These are phyloP conservation scores for Karstenula rhodostoma DNA, from an alignment of 2,329 filamentous ascomycete species.

Conservation along the genomic window DNA sequence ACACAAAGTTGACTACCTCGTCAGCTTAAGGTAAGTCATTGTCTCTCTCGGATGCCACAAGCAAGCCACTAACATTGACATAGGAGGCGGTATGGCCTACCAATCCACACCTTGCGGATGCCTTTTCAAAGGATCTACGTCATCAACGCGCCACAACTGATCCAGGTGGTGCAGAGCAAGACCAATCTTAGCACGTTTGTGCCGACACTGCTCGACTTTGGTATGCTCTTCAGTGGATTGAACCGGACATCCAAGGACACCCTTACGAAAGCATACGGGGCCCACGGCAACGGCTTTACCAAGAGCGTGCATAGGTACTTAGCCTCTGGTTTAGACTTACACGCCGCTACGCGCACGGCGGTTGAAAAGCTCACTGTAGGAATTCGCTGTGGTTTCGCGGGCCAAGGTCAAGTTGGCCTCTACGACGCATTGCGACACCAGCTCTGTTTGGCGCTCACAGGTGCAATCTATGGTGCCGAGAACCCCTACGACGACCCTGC, in stretches of 20 bases:
- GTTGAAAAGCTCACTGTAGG: constrained; percentile 40
- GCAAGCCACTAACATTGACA: neutral
- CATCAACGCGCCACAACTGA: constrained; percentile 48
- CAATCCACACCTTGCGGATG: constrained; percentile 54
- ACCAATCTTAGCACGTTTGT: constrained; percentile 49
- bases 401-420: constrained; percentile 14
- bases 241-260: constrained; percentile 25
- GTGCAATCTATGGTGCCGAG: constrained; percentile 52
- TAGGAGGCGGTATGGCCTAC: constrained; percentile 28
- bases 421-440: constrained; percentile 39
- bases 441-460: constrained; percentile 49
- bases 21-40: constrained; percentile 19
- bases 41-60: neutral
- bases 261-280: constrained; percentile 32
- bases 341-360: constrained; percentile 48
- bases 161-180: constrained; percentile 52
- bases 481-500: constrained; percentile 51
- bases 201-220: constrained; percentile 45
- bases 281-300: constrained; percentile 50
- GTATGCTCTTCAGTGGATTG: constrained; percentile 40
- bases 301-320: constrained; percentile 49
- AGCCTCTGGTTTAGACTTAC: constrained; percentile 40
- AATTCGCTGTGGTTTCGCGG: constrained; percentile 24
- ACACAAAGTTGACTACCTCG: constrained; percentile 24
- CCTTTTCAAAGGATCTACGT: constrained; percentile 55